phyloP scores from a whole-genome alignment of 306 rosid species.

The Neltuma alba region DNA sequence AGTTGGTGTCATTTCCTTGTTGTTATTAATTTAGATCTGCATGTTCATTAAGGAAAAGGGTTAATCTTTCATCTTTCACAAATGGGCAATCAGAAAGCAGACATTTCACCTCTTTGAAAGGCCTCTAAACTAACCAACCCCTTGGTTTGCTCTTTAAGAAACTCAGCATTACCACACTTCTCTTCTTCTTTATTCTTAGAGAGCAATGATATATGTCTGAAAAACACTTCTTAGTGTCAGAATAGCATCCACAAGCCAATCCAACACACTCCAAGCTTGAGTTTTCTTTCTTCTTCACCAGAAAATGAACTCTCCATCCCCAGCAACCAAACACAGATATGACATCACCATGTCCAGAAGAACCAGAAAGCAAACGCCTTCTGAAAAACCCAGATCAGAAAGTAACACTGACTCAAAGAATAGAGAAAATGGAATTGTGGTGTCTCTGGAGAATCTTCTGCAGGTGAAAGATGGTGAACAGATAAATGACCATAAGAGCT shows the following conservation, averaged over 20 bases:
- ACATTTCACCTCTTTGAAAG: conserved; percentile 67
- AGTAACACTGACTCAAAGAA: neutral
- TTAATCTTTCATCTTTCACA: conserved; percentile 49
- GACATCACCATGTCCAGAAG: conserved; percentile 86
- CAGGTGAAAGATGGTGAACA: conserved; percentile 34
- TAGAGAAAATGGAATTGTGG: neutral
- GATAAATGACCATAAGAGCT: conserved; percentile 54
- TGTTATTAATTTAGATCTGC: neutral
- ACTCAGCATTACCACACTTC: conserved; percentile 19
- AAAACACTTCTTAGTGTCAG: neutral
- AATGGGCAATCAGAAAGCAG: conserved; percentile 43
- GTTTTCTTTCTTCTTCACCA: neutral
- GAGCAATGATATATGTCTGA: neutral
- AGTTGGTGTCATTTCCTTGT: conserved; percentile 42
- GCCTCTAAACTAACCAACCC: conserved; percentile 51
- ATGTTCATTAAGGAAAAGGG: conserved; percentile 20
- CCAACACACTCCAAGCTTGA: neutral
- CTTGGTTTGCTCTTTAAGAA: conserved; percentile 60
- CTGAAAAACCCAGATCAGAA: conserved; percentile 30
- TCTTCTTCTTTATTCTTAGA: conserved; percentile 11
- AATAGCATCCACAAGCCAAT: neutral
- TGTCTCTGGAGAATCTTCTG: conserved; percentile 12
- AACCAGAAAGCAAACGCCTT: conserved; percentile 61
- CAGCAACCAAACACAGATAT: conserved; percentile 51
- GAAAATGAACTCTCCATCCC: conserved; percentile 58